Percentiles rank a stretch among this genome's conserved stretches.
Evolutionary conservation across 1,284 basidiomycete species (phyloP).

Genomic region (Boletus semigastroideus): DNA sequence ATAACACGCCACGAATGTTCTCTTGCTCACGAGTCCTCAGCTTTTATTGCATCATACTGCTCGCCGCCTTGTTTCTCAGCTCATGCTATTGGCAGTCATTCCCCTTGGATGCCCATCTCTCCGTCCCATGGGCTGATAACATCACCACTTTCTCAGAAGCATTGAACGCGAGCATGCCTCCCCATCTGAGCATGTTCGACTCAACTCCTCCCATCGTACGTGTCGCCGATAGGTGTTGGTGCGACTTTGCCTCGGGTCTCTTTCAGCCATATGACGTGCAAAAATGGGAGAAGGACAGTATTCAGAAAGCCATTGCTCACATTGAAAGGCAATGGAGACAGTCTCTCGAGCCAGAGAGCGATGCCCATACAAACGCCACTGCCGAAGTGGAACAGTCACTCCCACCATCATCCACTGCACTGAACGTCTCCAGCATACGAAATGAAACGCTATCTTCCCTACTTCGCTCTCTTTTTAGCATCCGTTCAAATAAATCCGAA

Average conservation of each 20-base stretch:
- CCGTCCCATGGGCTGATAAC: constrained; percentile 61
- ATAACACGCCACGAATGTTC: not conserved
- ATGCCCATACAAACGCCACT: constrained; percentile 11
- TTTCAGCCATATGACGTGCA: constrained; percentile 75
- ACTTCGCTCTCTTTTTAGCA: constrained; percentile 23
- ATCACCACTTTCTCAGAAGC: constrained; percentile 69
- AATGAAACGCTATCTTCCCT: constrained; percentile 25
- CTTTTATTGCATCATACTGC: constrained; percentile 79
- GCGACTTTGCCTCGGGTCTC: constrained; percentile 60
- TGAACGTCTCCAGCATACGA: constrained; percentile 1
- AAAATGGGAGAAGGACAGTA: constrained; percentile 65
- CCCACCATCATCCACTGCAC: constrained; percentile 5
- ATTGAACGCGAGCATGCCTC: constrained; percentile 42
- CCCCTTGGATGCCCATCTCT: constrained; percentile 58
- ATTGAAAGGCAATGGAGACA: constrained; percentile 44
- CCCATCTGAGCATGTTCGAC: constrained; percentile 35
- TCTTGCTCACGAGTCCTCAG: constrained; percentile 38
- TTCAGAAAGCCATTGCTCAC: constrained; percentile 47
- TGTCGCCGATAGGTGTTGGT: constrained; percentile 77
- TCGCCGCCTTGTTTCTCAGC: constrained; percentile 75
- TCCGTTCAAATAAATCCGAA: constrained; percentile 6
- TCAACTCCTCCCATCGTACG: constrained; percentile 45
- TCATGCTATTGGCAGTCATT: constrained; percentile 86
- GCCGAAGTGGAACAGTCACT: constrained; percentile 4
- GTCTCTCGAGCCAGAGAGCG: constrained; percentile 10